Percentiles rank a stretch among this genome's conserved stretches.
These are phyloP conservation scores for Aureobasidium vineae DNA, from an alignment of 2,329 filamentous ascomycete species.

Conservation along the genomic window DNA sequence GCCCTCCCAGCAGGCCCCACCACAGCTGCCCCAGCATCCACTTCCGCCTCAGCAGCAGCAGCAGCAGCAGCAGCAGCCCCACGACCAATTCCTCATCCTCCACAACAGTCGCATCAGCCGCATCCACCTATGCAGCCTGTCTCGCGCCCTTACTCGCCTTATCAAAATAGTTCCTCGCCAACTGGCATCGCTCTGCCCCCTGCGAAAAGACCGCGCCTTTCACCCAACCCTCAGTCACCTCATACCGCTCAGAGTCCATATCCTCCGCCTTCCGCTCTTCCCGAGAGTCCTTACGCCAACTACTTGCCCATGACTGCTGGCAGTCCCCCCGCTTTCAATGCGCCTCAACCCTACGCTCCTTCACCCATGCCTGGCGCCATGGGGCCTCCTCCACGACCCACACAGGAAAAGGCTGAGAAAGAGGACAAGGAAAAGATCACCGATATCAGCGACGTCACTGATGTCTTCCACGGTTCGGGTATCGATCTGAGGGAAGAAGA, in stretches of 20 bases:
- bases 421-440: slow-evolving; percentile 58
- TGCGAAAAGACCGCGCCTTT: slow-evolving; percentile 69
- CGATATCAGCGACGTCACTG: slow-evolving; percentile 70
- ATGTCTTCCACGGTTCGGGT: slow-evolving; percentile 79
- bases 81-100: neutral
- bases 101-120: slow-evolving; percentile 7
- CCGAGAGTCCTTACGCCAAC: slow-evolving; percentile 26
- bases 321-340: slow-evolving; percentile 49
- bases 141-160: slow-evolving; percentile 36
- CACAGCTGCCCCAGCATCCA: slow-evolving; percentile 32
- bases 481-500: slow-evolving; percentile 87
- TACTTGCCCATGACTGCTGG: slow-evolving; percentile 27
- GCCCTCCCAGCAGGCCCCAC: slow-evolving; percentile 27
- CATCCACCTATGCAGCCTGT: slow-evolving; percentile 32
- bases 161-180: slow-evolving; percentile 62
- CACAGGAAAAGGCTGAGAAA: slow-evolving; percentile 51
- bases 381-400: slow-evolving; percentile 62
- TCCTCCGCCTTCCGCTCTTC: slow-evolving; percentile 23
- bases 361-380: slow-evolving; percentile 49
- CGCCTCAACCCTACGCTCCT: slow-evolving; percentile 49
- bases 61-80: slow-evolving; percentile 9
- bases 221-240: slow-evolving; percentile 63
- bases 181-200: slow-evolving; percentile 62
- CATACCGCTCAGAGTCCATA: slow-evolving; percentile 30
- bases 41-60: slow-evolving; percentile 15